These are phyloP conservation scores for Penicillium samsonianum DNA, from an alignment of 495 filamentous ascomycete genomes.

Conservation along the genomic window DNA sequence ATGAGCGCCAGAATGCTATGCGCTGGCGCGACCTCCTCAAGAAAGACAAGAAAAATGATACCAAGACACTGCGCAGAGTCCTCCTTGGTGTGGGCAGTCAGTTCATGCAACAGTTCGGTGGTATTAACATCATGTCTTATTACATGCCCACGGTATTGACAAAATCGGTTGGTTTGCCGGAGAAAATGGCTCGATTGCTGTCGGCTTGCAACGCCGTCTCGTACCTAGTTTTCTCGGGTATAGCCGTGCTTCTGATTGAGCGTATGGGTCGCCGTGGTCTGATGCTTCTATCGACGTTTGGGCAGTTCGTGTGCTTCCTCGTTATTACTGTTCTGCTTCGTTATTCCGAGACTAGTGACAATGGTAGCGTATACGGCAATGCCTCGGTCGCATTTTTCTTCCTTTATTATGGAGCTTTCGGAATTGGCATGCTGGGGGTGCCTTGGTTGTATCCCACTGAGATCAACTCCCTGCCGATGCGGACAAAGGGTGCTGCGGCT, in stretches of 20 bases:
- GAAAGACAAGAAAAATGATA: slow-evolving; percentile 35
- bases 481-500: slow-evolving; percentile 58
- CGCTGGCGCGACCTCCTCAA: slow-evolving; percentile 49
- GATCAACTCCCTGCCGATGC: slow-evolving; percentile 58
- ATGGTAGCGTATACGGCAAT: slow-evolving; percentile 32
- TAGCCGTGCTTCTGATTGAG: slow-evolving; percentile 51
- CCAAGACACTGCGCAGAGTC: slow-evolving; percentile 50
- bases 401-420: slow-evolving; percentile 53
- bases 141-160: slow-evolving; percentile 54
- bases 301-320: slow-evolving; percentile 52
- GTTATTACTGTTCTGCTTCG: slow-evolving; percentile 58
- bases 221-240: slow-evolving; percentile 50
- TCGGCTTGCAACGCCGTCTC: slow-evolving; percentile 52
- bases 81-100: slow-evolving; percentile 54
- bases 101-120: slow-evolving; percentile 55
- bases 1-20: slow-evolving; percentile 50
- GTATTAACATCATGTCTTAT: slow-evolving; percentile 51
- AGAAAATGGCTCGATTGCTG: slow-evolving; percentile 50
- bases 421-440: slow-evolving; percentile 57
- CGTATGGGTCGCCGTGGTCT: slow-evolving; percentile 52
- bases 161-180: slow-evolving; percentile 48
- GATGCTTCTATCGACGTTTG: slow-evolving; percentile 52
- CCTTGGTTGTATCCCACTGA: slow-evolving; percentile 66
- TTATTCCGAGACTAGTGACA: slow-evolving; percentile 39
- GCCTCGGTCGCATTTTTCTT: slow-evolving; percentile 51